Evolutionary conservation across 2,329 filamentous ascomycete genomes (phyloP), one percentile per base, ranked within the genome.

Genomic region (Huntiella moniliformis): DNA sequence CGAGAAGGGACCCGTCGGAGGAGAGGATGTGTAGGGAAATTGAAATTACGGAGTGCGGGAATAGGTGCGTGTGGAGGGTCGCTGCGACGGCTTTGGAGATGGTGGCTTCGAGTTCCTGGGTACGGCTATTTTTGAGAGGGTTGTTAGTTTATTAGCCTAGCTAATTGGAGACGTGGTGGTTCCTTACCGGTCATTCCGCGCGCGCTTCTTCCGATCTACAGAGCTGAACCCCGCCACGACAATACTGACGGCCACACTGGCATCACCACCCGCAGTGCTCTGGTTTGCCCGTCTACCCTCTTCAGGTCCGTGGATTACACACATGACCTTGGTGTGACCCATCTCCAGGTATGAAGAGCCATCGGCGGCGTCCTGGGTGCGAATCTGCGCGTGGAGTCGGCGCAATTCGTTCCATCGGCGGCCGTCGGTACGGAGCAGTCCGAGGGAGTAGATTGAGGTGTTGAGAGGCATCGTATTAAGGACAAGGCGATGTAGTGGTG

Each of bases 381-480:
- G 82, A 58, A 98, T 86, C 63, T 92, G 83, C 41, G 82, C 88
- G 57, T 85, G 77, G 43, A 94, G 73, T 5, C 84, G 78, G 22
- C 91, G 85, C 35, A 98, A 74, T 62, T 98, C 91, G 66, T 98
- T 96, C 91, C 91, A 98, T 55, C 91, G 78, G 51, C 91, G 79
- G 51, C 82, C 82, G 58, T 82, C 88, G 53, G 84, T 77, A 57
- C 82, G 80, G 51, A 87, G 71, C 45, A 91, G 80, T 51, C 85
- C 86, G 51, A 95, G 75, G 42, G 77, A 77, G 68, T 95, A 96
- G 44, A 83, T 86, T 10, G 84, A 88, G 5, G 86, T 94, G 64
- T 95, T 88, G 60, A 96, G 83, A 49, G 88, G 87, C 88, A 95
- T 95, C 13, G 22, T 38, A 32, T 28, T 28, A 7, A 28, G 6